Conservation (phyloP, 176 grass and related monocot genomes). For the Carex pumila region DNA sequence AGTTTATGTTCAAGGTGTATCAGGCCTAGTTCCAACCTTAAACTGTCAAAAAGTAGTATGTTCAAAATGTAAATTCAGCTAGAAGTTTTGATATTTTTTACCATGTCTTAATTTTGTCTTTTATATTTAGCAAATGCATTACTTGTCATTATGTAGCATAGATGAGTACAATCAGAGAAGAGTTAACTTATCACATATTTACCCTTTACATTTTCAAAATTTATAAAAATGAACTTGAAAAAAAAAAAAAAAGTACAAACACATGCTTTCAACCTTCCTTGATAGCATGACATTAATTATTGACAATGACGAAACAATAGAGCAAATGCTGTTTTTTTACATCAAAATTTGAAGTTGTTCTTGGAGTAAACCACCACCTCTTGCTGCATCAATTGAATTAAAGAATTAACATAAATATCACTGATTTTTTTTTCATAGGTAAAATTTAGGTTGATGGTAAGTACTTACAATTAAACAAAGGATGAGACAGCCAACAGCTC, state of each 20-base stretch:
- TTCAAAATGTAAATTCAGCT: background rate
- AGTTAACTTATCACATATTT: background rate
- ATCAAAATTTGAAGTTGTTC: slow-evolving; percentile 85
- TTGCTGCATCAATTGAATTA: slow-evolving; percentile 59
- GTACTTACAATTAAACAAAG: slow-evolving; percentile 94
- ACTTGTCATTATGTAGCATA: background rate
- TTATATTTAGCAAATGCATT: background rate
- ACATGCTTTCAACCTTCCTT: slow-evolving; percentile 3
- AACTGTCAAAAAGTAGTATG: background rate
- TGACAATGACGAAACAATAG: background rate
- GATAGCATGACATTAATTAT: slow-evolving; percentile 6
- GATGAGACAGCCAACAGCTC: slow-evolving; percentile 58
- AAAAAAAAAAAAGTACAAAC: background rate
- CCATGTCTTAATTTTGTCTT: background rate
- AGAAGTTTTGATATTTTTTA: background rate
- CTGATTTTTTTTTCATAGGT: background rate
- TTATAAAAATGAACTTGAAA: background rate
- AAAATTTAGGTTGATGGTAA: background rate
- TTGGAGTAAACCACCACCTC: slow-evolving; percentile 77
- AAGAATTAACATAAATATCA: background rate
- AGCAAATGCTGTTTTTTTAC: background rate
- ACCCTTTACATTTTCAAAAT: background rate
- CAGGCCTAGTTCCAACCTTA: background rate
- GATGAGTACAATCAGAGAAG: background rate
- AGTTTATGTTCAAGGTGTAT: background rate